Evolutionary conservation across 2,329 filamentous ascomycete species (phyloP), one percentile per base, ranked within the genome.

Genomic region (Lasiodiplodia hormozganensis): DNA sequence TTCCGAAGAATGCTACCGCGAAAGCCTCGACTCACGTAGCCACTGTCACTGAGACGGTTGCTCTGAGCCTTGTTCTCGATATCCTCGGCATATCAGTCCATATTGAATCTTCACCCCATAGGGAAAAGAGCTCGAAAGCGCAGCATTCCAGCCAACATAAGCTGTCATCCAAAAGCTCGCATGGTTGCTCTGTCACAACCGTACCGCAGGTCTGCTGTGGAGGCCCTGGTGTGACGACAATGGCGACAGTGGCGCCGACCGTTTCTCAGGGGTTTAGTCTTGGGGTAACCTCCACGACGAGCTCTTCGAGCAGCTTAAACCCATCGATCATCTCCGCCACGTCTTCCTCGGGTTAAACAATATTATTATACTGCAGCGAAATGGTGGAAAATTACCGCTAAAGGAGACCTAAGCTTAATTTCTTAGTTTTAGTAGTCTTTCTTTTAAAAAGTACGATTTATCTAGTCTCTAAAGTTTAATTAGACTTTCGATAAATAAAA

Each of bases 11-110:
- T 25, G 18, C 10, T 4, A 62, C 57, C 23, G 21, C 23, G 16
- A 57, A 52, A 11, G 36, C 28, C 54, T 52, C 47, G 21, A 40
- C 43, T 8, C 56, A 36, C 18, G 54, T 62, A 21, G 49, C 56
- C 18, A 62, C 56, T 18, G 47, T 68, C 18, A 68, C 56, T 12
- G 65, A 68, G 65, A 68, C 65, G 4, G 56, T 68, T 18, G 54
- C 56, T 31, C 49, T 68, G 12, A 68, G 65, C 43, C 34, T 68
- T n/a, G 56, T 68, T n/a, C 65, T 68, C 56, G 65, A 68, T 21
- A 62, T 68, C 14, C 40, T 62, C 28, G 54, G 36, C 65, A 62
- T 68, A 18, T 68, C 65, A 28, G 65, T 62, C n/a, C 38, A 7
- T 8, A 8, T 67, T 8, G 52, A 43, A 31, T 53, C 53, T 51